These are phyloP conservation scores for Quaeritorhiza haematococci DNA, from an alignment of 371 early-diverging fungal species.

Conservation along the genomic window DNA sequence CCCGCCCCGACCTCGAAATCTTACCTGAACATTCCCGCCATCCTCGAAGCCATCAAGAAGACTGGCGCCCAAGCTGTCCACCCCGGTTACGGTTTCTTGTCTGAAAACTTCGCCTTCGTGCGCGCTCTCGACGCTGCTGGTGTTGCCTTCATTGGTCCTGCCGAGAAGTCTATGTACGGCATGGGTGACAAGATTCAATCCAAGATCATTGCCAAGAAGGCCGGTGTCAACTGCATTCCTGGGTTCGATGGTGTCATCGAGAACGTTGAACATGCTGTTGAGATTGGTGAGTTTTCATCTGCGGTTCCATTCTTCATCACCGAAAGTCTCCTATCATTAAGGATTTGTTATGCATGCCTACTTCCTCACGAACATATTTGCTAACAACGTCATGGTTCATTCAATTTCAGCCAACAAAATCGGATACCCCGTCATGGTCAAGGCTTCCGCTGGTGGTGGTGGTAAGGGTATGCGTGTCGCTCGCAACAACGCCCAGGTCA, in stretches of 20 bases:
- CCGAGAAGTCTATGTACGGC: conserved; percentile 70
- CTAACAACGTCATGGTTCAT: background rate
- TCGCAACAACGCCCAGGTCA: conserved; percentile 69
- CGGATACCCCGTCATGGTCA: conserved; percentile 98
- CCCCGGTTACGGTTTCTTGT: conserved; percentile 94
- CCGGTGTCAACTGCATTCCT: conserved; percentile 81
- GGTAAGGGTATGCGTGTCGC: conserved; percentile 96
- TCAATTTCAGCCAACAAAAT: conserved; percentile 72
- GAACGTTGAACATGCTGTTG: conserved; percentile 62
- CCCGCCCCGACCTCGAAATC: conserved; percentile 78
- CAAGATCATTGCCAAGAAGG: conserved; percentile 81
- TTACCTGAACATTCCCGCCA: conserved; percentile 81
- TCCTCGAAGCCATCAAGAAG: conserved; percentile 73
- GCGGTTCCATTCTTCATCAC: no score
- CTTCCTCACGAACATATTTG: no score
- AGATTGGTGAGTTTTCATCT: conserved; percentile 57
- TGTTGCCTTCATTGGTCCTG: conserved; percentile 89
- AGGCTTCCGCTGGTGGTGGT: conserved; percentile 98
- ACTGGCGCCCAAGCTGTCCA: conserved; percentile 90
- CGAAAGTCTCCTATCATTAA: no score
- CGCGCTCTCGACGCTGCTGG: conserved; percentile 63
- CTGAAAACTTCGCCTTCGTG: conserved; percentile 92
- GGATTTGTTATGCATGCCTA: no score
- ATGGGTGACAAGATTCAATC: conserved; percentile 93
- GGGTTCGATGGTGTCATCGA: conserved; percentile 85